A percentile compares a stretch with the other conserved stretches of the same genome.
Evolutionary conservation across 345 rosid genomes (phyloP).

Genomic region (Dovyalis caffra): DNA sequence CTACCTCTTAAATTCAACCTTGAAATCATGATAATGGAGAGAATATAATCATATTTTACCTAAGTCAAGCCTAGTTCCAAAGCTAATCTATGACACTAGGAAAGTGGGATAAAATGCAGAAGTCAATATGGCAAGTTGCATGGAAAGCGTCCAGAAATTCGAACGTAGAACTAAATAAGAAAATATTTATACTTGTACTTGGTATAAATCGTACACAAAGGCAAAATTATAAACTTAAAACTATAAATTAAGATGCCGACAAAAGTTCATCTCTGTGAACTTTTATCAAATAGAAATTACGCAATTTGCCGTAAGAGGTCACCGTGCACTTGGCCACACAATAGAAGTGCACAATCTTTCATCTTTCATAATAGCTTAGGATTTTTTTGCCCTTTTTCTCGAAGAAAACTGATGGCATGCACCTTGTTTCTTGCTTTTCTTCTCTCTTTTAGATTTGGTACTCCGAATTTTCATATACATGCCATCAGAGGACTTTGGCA

Average conservation of each 20-base stretch:
- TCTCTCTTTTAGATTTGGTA: too few species aligned
- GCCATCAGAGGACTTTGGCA: too few species aligned
- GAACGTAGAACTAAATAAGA: not conserved
- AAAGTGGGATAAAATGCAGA: not conserved
- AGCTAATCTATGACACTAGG: not conserved
- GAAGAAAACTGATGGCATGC: not conserved
- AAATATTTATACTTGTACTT: not conserved
- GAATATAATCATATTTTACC: not conserved
- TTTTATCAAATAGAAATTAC: not conserved
- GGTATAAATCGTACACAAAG: not conserved
- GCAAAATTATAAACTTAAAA: not conserved
- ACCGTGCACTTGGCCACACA: not conserved
- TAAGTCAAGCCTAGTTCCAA: not conserved
- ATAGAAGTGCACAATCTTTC: not conserved
- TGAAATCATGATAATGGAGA: too few species aligned
- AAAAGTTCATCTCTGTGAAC: not conserved
- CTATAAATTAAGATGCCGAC: not conserved
- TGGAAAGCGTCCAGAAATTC: conserved; percentile 3
- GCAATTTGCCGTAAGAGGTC: not conserved
- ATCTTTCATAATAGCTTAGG: not conserved
- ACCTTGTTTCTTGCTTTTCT: too few species aligned
- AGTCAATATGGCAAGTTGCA: conserved; percentile 6
- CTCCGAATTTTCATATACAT: too few species aligned
- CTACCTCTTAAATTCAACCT: too few species aligned
- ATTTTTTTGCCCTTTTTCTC: not conserved